Percentiles rank a stretch among this genome's conserved stretches.
Evolutionary conservation across 2,329 filamentous ascomycete species (phyloP).

Genomic region (Zymoseptoria ardabiliae): DNA sequence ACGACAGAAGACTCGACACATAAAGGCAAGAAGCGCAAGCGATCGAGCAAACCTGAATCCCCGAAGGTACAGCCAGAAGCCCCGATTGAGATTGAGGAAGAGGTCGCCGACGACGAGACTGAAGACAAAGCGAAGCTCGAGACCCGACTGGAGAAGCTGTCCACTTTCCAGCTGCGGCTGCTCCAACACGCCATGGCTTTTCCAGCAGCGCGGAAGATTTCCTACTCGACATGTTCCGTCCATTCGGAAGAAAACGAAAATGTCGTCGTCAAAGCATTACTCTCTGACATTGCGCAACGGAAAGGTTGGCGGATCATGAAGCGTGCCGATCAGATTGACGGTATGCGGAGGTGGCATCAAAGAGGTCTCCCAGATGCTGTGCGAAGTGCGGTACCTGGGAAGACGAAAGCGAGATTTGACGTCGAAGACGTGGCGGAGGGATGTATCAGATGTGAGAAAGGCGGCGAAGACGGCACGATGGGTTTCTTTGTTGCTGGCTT

Average conservation of each 20-base stretch:
- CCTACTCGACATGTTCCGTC: slow-evolving; percentile 90
- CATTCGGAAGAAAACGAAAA: slow-evolving; percentile 82
- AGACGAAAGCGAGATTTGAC: not conserved
- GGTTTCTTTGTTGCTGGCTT: slow-evolving; percentile 95
- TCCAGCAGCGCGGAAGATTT: slow-evolving; percentile 64
- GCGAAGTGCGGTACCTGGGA: slow-evolving; percentile 31
- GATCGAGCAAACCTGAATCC: slow-evolving; percentile 6
- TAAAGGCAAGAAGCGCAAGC: slow-evolving; percentile 29
- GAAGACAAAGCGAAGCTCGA: slow-evolving; percentile 48
- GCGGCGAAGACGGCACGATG: slow-evolving; percentile 76
- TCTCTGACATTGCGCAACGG: slow-evolving; percentile 56
- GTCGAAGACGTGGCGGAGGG: slow-evolving; percentile 51
- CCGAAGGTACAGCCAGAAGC: slow-evolving; percentile 7
- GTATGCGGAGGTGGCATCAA: slow-evolving; percentile 70
- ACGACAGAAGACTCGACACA: slow-evolving; percentile 5
- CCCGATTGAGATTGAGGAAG: slow-evolving; percentile 9
- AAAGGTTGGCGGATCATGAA: slow-evolving; percentile 71
- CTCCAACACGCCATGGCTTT: slow-evolving; percentile 81
- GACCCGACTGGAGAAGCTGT: slow-evolving; percentile 63
- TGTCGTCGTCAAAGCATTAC: slow-evolving; percentile 67
- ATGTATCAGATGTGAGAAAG: slow-evolving; percentile 76
- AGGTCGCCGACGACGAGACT: slow-evolving; percentile 29
- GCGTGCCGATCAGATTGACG: slow-evolving; percentile 65
- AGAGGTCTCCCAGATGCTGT: slow-evolving; percentile 28
- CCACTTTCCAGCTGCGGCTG: slow-evolving; percentile 73